Percentiles rank a stretch among this genome's conserved stretches.
Evolutionary conservation across 306 rosid species (phyloP).

Genomic region (Psophocarpus tetragonolobus): DNA sequence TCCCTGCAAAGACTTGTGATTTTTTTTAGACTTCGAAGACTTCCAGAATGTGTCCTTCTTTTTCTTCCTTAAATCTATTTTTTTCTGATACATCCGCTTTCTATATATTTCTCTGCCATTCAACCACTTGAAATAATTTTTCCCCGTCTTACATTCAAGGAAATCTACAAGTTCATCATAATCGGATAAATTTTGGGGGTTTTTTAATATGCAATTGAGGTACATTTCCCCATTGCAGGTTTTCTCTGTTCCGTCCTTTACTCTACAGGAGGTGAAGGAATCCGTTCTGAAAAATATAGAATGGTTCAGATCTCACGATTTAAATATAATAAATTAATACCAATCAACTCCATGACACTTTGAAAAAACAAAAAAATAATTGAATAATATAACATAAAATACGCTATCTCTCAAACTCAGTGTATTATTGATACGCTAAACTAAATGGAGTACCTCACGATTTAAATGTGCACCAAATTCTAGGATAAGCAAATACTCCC

Average conservation of each 20-base stretch:
- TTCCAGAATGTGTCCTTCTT: constrained; percentile 50
- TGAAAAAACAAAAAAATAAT: not conserved
- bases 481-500: not conserved
- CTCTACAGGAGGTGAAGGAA: constrained; percentile 14
- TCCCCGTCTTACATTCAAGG: constrained; percentile 55
- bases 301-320: constrained; percentile 18
- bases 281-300: constrained; percentile 32
- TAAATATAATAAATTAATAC: constrained; percentile 4
- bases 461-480: not conserved
- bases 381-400: not conserved
- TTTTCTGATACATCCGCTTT: constrained; percentile 45
- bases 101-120: constrained; percentile 45
- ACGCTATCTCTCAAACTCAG: not conserved
- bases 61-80: constrained; percentile 44
- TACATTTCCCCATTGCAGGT: constrained; percentile 52
- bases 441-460: not conserved
- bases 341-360: not conserved
- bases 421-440: not conserved
- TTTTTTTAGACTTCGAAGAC: constrained; percentile 30
- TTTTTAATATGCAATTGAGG: constrained; percentile 48
- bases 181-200: constrained; percentile 33
- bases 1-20: not conserved
- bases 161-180: constrained; percentile 65
- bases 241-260: constrained; percentile 50
- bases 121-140: constrained; percentile 67